Evolutionary conservation across 306 rosid species (phyloP), one percentile per base, ranked within the genome.

Genomic region (Pyrus communis): DNA sequence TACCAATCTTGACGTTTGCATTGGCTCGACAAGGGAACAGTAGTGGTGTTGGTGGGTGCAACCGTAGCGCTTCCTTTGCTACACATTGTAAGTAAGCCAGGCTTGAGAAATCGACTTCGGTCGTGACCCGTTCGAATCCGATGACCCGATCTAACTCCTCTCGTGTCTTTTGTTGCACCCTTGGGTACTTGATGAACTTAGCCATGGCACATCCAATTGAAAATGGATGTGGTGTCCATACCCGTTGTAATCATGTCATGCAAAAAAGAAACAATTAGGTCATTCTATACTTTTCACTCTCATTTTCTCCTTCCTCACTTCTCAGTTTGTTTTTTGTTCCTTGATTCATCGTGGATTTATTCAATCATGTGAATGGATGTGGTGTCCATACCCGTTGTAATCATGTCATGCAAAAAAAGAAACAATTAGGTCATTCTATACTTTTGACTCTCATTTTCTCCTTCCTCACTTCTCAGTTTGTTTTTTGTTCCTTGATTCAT

Each of bases 221-320:
- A 80, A 5, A 91, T 94, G 12, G 91, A 81, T 0, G 93, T 88
- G 3, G 98, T 94, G 85, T 91, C 96, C 91, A 79, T 91, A 49
- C 98, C 98, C 12, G 97, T 96, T 0, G 96, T 89, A 63, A 91
- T 90, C 96, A 91, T 91, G 69, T 94, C 98, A 91, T 93, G 74
- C 72, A 19, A 33, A 70, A 11, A 11, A 11, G 49, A 43, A 43
- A 43, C 15, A 43, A 43, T 12, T 11, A 13, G 4, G 49, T 33
- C 38, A 33, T 33, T 33, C 38, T 33, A 33, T 33, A 33, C 7
- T 33, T 33, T 33, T 5, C 35, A 35, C 40, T 35, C 40, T 35
- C 40, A 7, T 35, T 35, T 35, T 7, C 9, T 35, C 40, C 40
- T 35, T 35, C 40, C 40, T 35, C 40, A 35, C 40, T 35, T 35